phyloP scores from a whole-genome alignment of 805 yeast species.

The Candida jianshihensis region DNA sequence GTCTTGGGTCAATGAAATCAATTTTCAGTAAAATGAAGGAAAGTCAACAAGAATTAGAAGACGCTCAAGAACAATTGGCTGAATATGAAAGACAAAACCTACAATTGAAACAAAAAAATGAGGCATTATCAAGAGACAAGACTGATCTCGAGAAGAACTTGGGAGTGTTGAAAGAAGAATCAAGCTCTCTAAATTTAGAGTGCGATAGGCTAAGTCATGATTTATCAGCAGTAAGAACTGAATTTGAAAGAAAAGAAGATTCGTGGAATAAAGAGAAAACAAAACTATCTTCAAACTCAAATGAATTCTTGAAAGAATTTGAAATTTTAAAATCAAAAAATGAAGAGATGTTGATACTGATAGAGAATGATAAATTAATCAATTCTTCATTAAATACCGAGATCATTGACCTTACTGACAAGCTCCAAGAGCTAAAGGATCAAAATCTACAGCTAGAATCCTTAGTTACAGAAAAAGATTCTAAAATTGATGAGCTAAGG shows the following conservation, averaged over 20 bases:
- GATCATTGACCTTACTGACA: conserved; percentile 26
- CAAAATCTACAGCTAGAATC: conserved; percentile 1
- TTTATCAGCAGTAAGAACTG: conserved; percentile 31
- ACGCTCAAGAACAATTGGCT: conserved; percentile 42
- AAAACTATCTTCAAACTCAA: conserved; percentile 4
- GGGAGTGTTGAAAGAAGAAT: conserved; percentile 33
- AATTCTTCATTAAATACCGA: conserved; percentile 32
- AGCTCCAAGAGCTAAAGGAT: conserved; percentile 5
- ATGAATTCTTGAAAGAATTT: conserved; percentile 32
- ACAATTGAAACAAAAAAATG: conserved; percentile 28
- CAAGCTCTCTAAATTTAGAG: conserved; percentile 42
- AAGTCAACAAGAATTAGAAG: conserved; percentile 55
- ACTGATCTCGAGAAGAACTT: conserved; percentile 27
- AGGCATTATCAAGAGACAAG: conserved; percentile 25
- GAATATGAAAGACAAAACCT: conserved; percentile 38
- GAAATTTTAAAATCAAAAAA: conserved; percentile 31
- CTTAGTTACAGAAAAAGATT: neutral
- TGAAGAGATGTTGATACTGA: conserved; percentile 29
- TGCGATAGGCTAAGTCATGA: conserved; percentile 43
- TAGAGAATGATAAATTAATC: conserved; percentile 29
- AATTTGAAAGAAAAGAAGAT: conserved; percentile 14
- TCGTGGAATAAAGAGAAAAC: conserved; percentile 12
- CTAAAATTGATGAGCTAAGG: conserved; percentile 3
- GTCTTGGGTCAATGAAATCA: conserved; percentile 66
- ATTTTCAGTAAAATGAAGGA: conserved; percentile 70